Percentiles rank a stretch among this genome's conserved stretches.
Conservation (phyloP, 495 filamentous ascomycete species). For the Echria macrotheca region DNA sequence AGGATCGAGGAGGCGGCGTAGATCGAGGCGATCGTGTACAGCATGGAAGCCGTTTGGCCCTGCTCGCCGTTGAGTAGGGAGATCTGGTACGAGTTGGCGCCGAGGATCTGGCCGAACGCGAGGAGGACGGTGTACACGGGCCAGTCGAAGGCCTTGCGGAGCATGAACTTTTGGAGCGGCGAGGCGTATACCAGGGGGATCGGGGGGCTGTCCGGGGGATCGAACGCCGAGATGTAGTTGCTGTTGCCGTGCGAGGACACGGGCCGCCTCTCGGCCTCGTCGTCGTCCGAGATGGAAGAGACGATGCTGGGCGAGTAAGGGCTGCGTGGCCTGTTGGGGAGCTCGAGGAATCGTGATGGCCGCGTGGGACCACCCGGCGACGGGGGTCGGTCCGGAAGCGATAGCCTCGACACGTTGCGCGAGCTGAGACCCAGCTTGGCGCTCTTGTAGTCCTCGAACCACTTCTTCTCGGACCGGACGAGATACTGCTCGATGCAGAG, state of each 20-base stretch:
- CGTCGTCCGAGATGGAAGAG: conserved; percentile 9
- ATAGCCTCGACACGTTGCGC: background rate
- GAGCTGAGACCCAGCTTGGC: conserved; percentile 6
- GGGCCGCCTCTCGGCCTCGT: background rate
- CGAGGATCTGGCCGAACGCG: conserved; percentile 61
- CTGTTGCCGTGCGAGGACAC: background rate
- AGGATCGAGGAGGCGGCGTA: conserved; percentile 51
- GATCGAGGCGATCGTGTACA: conserved; percentile 56
- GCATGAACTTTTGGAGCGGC: conserved; percentile 12
- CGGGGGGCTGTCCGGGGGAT: conserved; percentile 3
- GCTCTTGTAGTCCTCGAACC: conserved; percentile 43
- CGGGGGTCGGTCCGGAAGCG: conserved; percentile 2
- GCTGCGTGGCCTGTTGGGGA: conserved; percentile 6
- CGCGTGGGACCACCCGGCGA: background rate
- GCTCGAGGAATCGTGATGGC: conserved; percentile 7
- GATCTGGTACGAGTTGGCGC: conserved; percentile 62
- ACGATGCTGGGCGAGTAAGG: conserved; percentile 13
- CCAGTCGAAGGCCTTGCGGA: conserved; percentile 47
- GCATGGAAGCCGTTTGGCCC: conserved; percentile 50
- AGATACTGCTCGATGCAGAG: conserved; percentile 61
- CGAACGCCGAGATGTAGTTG: conserved; percentile 8
- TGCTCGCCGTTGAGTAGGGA: conserved; percentile 58
- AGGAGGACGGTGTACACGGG: conserved; percentile 64
- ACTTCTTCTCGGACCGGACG: conserved; percentile 54
- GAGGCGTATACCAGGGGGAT: conserved; percentile 1